Evolutionary conservation across 1,284 basidiomycete species (phyloP).

Genomic region (Somion occarium): DNA sequence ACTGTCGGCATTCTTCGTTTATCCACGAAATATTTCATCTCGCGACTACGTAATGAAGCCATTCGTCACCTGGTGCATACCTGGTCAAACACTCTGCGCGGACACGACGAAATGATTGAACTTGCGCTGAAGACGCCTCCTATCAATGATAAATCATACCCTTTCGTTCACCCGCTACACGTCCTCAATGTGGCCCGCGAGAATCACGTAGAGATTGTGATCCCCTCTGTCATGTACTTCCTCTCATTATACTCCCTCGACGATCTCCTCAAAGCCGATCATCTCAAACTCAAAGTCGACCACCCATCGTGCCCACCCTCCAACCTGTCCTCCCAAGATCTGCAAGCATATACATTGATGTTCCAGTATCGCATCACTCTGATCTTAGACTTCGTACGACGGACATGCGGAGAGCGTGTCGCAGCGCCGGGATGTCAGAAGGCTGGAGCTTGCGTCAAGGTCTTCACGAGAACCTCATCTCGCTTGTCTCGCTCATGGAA

Average conservation of each 20-base stretch:
- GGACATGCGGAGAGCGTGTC: conserved; percentile 34
- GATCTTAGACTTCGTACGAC: conserved; percentile 47
- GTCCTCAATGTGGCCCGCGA: conserved; percentile 55
- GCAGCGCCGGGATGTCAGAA: conserved; percentile 18
- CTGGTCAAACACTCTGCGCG: conserved; percentile 49
- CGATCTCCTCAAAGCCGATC: conserved; percentile 44
- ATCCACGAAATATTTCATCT: conserved; percentile 54
- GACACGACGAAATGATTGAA: conserved; percentile 54
- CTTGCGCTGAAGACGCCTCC: conserved; percentile 39
- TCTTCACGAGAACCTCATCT: conserved; percentile 38
- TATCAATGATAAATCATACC: conserved; percentile 44
- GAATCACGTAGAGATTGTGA: conserved; percentile 41
- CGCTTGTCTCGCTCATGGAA: conserved; percentile 48
- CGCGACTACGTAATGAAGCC: conserved; percentile 42
- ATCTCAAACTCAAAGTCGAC: conserved; percentile 46
- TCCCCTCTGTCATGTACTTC: conserved; percentile 55
- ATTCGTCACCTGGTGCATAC: conserved; percentile 45
- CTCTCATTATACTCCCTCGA: conserved; percentile 51
- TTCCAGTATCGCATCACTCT: conserved; percentile 50
- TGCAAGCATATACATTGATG: conserved; percentile 51
- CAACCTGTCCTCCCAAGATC: conserved; percentile 35
- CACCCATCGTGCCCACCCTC: conserved; percentile 50
- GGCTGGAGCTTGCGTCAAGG: conserved; percentile 33
- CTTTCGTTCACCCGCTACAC: conserved; percentile 56
- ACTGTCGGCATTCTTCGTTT: conserved; percentile 50